These are phyloP conservation scores for Sequoia sempervirens DNA, from an alignment of 75 land plant species.

Conservation along the genomic window DNA sequence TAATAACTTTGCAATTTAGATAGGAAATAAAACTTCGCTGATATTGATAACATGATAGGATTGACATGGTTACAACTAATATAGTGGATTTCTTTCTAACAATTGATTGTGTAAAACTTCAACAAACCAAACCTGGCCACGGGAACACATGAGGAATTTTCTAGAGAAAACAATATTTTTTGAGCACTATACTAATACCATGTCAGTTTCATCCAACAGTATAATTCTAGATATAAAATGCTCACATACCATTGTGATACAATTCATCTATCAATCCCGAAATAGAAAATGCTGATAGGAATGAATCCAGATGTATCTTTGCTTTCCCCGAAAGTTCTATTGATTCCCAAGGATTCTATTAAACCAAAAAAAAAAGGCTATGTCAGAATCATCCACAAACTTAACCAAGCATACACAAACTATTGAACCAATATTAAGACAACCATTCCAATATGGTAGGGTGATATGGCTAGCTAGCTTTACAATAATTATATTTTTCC, in stretches of 20 bases:
- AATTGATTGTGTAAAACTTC: not conserved
- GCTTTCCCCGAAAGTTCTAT: constrained; percentile 67
- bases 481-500: not conserved
- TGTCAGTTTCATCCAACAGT: not conserved
- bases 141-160: not conserved
- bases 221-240: not conserved
- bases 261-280: constrained; percentile 73
- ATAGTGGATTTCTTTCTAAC: not conserved
- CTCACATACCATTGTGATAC: constrained; percentile 69
- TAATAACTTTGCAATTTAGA: too few species aligned
- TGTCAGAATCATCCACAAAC: not conserved
- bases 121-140: not conserved
- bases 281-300: constrained; percentile 79
- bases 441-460: not conserved
- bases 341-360: constrained; percentile 92
- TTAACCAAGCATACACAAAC: not conserved
- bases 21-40: too few species aligned
- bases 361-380: not conserved
- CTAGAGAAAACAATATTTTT: not conserved
- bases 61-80: too few species aligned
- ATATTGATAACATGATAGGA: too few species aligned
- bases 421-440: not conserved
- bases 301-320: constrained; percentile 78
- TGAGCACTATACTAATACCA: not conserved
- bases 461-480: too few species aligned